phyloP scores from a whole-genome alignment of 192 early-diverging fungal genomes.

The Coemansia javaensis region DNA sequence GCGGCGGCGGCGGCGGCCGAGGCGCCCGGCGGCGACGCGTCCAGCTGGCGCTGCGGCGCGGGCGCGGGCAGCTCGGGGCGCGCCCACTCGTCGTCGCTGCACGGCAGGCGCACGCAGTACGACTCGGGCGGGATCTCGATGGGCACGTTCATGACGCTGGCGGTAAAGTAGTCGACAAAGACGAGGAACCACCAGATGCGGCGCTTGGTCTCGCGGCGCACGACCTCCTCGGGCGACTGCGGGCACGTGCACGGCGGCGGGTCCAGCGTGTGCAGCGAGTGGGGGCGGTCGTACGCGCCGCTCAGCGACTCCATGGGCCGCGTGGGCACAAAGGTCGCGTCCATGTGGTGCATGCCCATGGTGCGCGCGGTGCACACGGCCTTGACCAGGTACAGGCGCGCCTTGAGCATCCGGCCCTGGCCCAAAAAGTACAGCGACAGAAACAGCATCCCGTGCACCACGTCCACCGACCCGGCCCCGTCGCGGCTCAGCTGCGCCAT shows the following conservation, averaged over 20 bases:
- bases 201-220: conserved; percentile 37
- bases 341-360: conserved; percentile 45
- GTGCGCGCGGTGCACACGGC: conserved; percentile 47
- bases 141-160: conserved; percentile 51
- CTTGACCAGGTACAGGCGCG: conserved; percentile 51
- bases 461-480: conserved; percentile 33
- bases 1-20: no score
- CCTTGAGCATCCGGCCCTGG: conserved; percentile 51
- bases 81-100: conserved; percentile 48
- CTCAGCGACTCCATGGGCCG: conserved; percentile 38
- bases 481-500: conserved; percentile 46
- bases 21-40: not conserved
- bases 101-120: conserved; percentile 49
- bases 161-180: conserved; percentile 50
- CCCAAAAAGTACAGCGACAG: conserved; percentile 52
- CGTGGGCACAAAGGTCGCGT: conserved; percentile 39
- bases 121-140: conserved; percentile 48
- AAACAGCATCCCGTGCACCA: conserved; percentile 45
- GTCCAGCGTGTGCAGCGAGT: not conserved
- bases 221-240: conserved; percentile 13
- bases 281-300: conserved; percentile 30
- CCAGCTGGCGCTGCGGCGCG: not conserved
- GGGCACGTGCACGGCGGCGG: conserved; percentile 29
- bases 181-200: conserved; percentile 52
- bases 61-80: conserved; percentile 18